Evolutionary conservation across 1,284 basidiomycete species (phyloP), one percentile per base, ranked within the genome.

Genomic region (Ganoderma resinaceum): DNA sequence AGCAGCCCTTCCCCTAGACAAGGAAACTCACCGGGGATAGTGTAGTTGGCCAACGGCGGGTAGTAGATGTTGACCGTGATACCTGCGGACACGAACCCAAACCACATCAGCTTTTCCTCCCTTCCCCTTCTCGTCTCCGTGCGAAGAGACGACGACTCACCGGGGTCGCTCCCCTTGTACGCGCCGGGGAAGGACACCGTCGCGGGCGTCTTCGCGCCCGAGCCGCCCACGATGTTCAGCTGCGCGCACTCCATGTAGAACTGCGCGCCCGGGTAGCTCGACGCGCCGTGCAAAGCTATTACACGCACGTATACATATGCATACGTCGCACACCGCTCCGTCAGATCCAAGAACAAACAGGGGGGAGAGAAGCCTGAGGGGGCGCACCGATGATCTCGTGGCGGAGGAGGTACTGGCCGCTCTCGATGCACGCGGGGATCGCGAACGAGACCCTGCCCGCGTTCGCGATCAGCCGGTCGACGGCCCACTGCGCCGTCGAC

Each of bases 221-320:
- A 81, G 8, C 86, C 85, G 23, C 85, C 85, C 14, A 84, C 85
- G 65, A 87, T 81, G 65, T 83, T 72, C 65, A 87, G 76, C 72
- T 86, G 85, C 16, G 84, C 84, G 64, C 84, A 86, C 74, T 85
- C 83, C 85, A 86, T 84, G 83, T 86, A 86, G 75, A 88, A 78
- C 70, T 87, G 86, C 43, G 87, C 86, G 49, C 86, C 86, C 33
- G 85, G 85, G 73, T 86, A 85, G 18, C 69, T 78, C 7, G 73
- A 70, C 5, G 81, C 85, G 18, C 75, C 81, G 73, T 85, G 84
- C 31, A 86, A 76, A 20, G 84, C 84, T 82, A 63, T 14, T 46
- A 18, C 80, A 70, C 81, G n/a, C 9, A 18, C 8, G 55, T 12
- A 46, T 7, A 12, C 6, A 31, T 7, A 23, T 57, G 33, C 49